Conservation (phyloP, 352 stramenopile genomes). For the Globisporangium acanthophoron region DNA sequence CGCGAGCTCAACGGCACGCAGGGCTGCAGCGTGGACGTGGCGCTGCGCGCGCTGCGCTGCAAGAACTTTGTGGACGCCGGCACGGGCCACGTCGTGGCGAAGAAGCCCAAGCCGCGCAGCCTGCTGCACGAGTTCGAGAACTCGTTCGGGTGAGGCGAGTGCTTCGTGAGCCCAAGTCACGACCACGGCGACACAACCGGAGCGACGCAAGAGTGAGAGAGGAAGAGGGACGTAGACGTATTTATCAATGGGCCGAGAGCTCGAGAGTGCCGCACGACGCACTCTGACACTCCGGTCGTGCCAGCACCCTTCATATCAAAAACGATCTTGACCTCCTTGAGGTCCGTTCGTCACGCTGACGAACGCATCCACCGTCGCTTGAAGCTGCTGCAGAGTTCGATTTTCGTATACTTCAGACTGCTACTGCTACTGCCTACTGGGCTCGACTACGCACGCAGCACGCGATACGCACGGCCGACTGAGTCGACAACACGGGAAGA, state of each 20-base stretch:
- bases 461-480: neutral
- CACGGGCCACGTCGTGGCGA: conserved; percentile 45
- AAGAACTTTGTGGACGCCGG: conserved; percentile 63
- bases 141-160: conserved; percentile 14
- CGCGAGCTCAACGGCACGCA: conserved; percentile 45
- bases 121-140: conserved; percentile 30
- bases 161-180: too few species aligned
- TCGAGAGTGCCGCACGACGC: too few species aligned
- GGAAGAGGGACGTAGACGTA: neutral
- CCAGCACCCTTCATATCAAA: too few species aligned
- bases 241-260: neutral
- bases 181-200: neutral
- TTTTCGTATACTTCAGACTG: neutral
- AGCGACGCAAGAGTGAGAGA: neutral
- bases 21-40: conserved; percentile 43
- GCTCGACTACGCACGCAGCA: neutral
- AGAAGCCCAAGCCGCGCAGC: conserved; percentile 25
- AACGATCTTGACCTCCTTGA: neutral
- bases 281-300: too few species aligned
- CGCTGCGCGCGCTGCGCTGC: conserved; percentile 51
- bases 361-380: neutral
- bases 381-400: neutral
- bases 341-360: neutral
- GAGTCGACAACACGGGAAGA: too few species aligned
- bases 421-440: neutral